Base-by-base conservation (phyloP, 352 stramenopile species). In the Thraustochytrium sp. region DNA sequence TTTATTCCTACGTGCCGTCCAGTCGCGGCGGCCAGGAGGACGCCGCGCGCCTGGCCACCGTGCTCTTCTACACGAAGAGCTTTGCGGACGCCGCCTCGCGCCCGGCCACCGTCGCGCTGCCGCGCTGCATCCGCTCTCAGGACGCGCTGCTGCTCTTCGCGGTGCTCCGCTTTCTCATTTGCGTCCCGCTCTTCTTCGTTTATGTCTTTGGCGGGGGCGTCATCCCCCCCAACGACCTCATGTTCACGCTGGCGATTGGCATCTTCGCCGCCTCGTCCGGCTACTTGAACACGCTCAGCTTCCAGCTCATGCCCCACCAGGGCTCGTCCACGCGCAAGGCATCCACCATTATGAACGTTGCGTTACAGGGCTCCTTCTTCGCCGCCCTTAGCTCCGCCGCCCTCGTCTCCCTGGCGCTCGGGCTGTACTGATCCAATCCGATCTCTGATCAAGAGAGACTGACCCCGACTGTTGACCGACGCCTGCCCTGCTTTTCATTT, bases 341-440 rank as follows among this genome's bases (percentile, higher is more conserved):
- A 5, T 2, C 36, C 26, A 72, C 59, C 26, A 26, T 72, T n/a
- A 72, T 72, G 59, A 72, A 72, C 40, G n/a, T 72, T 2, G 34
- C 9, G 1, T 49, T 72, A 13, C 59, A 72, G 26, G 23, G 34
- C 36, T 13, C 26, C 9, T 26, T 72, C 40, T 72, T 72, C 2
- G 29, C 40, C 13, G 26, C 59, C 11, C 36, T 72, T 18, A 29
- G 8, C 36, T 31, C 46, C 31, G 59, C 59, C 8, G 59, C 59
- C n/a, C 18, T 72, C 1, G 13, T 72, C 21, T 72, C 13, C 11
- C 16, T 44, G 3, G 46, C 26, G 13, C 16, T 72, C 18, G 36
- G 26, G 23, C 31, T 72, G 26, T 72, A 72, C 46, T 72, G 40
- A 72, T 65, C n/a, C n/a, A n/a, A n/a, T n/a, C n/a, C n/a, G n/a